Evolutionary conservation across 2,329 filamentous ascomycete species (phyloP).

Genomic region (Neopestalotiopsis rosae): DNA sequence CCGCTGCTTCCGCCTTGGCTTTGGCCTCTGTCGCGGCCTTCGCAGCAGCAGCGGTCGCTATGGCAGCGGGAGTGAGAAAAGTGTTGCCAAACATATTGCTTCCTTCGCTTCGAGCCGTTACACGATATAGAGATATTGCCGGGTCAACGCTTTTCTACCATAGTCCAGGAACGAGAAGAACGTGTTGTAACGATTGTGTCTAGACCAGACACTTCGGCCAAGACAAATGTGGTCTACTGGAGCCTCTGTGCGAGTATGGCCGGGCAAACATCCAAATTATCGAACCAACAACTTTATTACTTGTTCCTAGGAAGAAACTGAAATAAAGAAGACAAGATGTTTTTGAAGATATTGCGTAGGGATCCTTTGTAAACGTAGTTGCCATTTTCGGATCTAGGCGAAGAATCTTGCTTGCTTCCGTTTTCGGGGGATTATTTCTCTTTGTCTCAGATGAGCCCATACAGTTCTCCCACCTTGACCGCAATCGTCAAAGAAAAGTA

Average conservation of each 20-base stretch:
- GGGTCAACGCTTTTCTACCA: background rate
- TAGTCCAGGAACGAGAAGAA: background rate
- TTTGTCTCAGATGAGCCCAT: constrained; percentile 9
- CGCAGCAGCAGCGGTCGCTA: background rate
- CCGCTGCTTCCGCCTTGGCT: background rate
- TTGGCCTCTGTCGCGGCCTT: background rate
- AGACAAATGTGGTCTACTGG: background rate
- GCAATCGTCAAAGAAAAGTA: background rate
- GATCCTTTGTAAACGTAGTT: background rate
- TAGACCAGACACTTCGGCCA: background rate
- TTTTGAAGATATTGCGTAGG: background rate
- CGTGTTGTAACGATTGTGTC: background rate
- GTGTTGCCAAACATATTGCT: background rate
- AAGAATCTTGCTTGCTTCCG: background rate
- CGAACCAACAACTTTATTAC: background rate
- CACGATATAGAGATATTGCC: background rate
- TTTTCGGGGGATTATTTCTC: constrained; percentile 5
- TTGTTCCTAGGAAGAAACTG: background rate
- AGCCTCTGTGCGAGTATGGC: background rate
- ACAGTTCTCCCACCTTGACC: background rate
- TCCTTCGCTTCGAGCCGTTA: background rate
- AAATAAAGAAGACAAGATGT: constrained; percentile 2
- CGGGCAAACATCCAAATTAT: background rate
- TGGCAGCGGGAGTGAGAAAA: background rate
- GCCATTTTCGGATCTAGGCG: background rate